A percentile compares a stretch with the other conserved stretches of the same genome.
These are phyloP conservation scores for Colletotrichum endophyticum DNA, from an alignment of 2,329 filamentous ascomycete genomes.

Conservation along the genomic window DNA sequence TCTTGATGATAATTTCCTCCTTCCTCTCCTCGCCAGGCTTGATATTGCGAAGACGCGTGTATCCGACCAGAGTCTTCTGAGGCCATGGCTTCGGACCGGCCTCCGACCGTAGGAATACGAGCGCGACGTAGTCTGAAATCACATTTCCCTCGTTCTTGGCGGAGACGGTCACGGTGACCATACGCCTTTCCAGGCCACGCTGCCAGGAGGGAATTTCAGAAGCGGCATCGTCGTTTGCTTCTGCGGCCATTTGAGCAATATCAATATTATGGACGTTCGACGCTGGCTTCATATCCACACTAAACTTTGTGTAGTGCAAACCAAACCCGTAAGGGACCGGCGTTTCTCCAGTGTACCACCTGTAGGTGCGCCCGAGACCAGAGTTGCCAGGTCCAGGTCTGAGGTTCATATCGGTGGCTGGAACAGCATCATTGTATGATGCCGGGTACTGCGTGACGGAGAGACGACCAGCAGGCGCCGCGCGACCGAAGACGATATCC, in stretches of 20 bases:
- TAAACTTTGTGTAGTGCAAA: slow-evolving; percentile 63
- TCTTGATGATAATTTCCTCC: slow-evolving; percentile 43
- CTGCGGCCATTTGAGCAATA: not conserved
- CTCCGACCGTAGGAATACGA: slow-evolving; percentile 53
- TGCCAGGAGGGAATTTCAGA: not conserved
- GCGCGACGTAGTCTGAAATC: slow-evolving; percentile 56
- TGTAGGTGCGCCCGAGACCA: slow-evolving; percentile 56
- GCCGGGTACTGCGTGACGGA: slow-evolving; percentile 62
- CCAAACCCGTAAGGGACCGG: slow-evolving; percentile 60
- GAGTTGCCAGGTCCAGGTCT: slow-evolving; percentile 44
- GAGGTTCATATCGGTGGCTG: slow-evolving; percentile 61
- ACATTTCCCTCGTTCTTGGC: slow-evolving; percentile 53
- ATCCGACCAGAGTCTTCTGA: slow-evolving; percentile 56
- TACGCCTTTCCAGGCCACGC: not conserved
- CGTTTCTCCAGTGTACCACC: slow-evolving; percentile 57
- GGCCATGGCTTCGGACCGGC: slow-evolving; percentile 55
- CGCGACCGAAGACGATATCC: slow-evolving; percentile 55
- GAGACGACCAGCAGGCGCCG: slow-evolving; percentile 56
- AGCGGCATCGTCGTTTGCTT: not conserved
- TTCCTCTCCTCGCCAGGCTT: slow-evolving; percentile 31
- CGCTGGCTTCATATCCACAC: slow-evolving; percentile 16
- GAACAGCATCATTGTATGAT: slow-evolving; percentile 52
- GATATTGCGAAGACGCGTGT: slow-evolving; percentile 48
- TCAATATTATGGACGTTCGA: not conserved
- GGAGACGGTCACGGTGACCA: slow-evolving; percentile 38